Base-by-base conservation (phyloP, 2,329 filamentous ascomycete genomes). In the Acephala macrosclerotiorum region DNA sequence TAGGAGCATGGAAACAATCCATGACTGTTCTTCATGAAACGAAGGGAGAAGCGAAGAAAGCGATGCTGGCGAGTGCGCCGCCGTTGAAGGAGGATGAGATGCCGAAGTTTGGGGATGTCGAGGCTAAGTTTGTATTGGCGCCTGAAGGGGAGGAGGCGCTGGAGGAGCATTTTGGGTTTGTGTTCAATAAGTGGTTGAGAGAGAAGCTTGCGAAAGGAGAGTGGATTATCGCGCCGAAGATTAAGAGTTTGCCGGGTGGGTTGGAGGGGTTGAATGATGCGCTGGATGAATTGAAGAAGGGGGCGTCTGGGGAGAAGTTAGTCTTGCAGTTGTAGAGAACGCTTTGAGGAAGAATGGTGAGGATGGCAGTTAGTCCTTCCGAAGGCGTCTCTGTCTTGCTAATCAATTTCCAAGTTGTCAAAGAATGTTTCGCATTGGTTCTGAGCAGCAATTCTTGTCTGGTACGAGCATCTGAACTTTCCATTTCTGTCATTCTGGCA, bases 21-120 rank as follows among this genome's bases (percentile, higher is more conserved):
- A 78, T 86, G 38, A 72, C 87, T 18, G 84, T 87, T 73, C 86
- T 85, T 74, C 85, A 87, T 61, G 84, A 84, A 2, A 82, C 81
- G 2, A 73, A 81, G 38, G 73, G 79, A 2, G 81, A 80, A 1
- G 82, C 81, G 1, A 69, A 87, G 3, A 33, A 33, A 33, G 71
- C 73, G 36, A 85, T 81, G 7, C 76, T 89, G 40, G 79, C 80
- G 18, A 79, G 79, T 66, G 87, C 86, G 0, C 75, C 87, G 26
- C 81, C 88, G 18, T 11, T 20, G 20, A 22, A 3, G 40, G 40
- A 42, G 40, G 40, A 42, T 5, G 16, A 16, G n/a, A 12, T 18
- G 4, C 16, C 16, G 40, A n/a, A 42, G 40, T 16, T 18, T 7
- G 40, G 40, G n/a, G 45, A n/a, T 16, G 38, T n/a, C 5, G 38